phyloP scores from a whole-genome alignment of 2,329 filamentous ascomycete species.

The Microcyclospora pomicola region DNA sequence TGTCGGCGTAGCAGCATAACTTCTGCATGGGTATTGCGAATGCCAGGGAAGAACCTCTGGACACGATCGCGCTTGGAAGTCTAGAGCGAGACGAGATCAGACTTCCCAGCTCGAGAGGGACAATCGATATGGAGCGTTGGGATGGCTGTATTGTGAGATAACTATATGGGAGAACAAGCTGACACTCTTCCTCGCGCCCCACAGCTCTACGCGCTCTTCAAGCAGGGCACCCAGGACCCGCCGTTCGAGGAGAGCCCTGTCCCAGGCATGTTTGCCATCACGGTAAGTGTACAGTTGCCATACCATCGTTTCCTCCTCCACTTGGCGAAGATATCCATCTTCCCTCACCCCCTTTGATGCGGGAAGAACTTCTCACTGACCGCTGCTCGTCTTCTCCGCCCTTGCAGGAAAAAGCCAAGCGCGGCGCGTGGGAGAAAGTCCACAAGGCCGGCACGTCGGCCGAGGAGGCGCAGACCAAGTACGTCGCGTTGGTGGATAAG shows the following conservation, averaged over 20 bases:
- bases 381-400: background rate
- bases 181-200: constrained; percentile 14
- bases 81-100: too few species aligned
- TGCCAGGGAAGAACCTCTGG: too few species aligned
- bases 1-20: too few species aligned
- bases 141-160: too few species aligned
- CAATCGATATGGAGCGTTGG: too few species aligned
- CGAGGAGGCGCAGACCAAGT: constrained; percentile 59
- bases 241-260: constrained; percentile 26
- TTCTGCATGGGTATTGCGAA: too few species aligned
- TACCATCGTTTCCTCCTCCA: too few species aligned
- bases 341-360: too few species aligned
- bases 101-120: too few species aligned
- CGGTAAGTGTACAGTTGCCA: too few species aligned
- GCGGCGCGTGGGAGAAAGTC: constrained; percentile 59
- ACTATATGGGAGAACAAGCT: too few species aligned
- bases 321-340: background rate
- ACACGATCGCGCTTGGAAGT: too few species aligned
- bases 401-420: constrained; percentile 54
- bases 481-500: constrained; percentile 57
- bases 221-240: constrained; percentile 28
- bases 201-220: constrained; percentile 41
- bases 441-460: constrained; percentile 49
- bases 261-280: constrained; percentile 58
- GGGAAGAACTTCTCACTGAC: background rate